Percentiles rank a stretch among this genome's conserved stretches.
These are phyloP conservation scores for Tuber melanosporum DNA, from an alignment of 495 filamentous ascomycete species.

Conservation along the genomic window DNA sequence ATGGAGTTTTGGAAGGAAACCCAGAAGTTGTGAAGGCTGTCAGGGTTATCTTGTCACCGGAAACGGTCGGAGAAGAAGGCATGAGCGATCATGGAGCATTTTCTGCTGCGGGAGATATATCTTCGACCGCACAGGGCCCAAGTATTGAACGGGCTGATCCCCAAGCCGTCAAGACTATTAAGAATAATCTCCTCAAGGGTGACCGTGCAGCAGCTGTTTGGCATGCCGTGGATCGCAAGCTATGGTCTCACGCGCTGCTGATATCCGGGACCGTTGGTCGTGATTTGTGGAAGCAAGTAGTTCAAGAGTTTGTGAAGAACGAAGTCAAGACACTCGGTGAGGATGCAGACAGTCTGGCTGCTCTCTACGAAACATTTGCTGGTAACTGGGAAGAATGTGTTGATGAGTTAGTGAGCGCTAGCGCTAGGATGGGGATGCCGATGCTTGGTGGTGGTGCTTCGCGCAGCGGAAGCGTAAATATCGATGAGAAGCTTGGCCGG, in stretches of 20 bases:
- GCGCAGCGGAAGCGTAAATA: conserved; percentile 51
- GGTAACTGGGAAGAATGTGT: conserved; percentile 91
- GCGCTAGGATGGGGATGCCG: conserved; percentile 83
- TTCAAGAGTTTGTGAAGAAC: conserved; percentile 85
- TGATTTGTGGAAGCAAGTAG: conserved; percentile 76
- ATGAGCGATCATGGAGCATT: conserved; percentile 26
- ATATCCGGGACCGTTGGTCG: conserved; percentile 70
- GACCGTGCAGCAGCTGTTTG: conserved; percentile 89
- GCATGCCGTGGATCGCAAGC: conserved; percentile 82
- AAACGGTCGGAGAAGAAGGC: conserved; percentile 9
- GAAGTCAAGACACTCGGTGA: conserved; percentile 74
- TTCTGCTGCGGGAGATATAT: conserved; percentile 33
- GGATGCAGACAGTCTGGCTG: conserved; percentile 76
- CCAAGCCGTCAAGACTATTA: conserved; percentile 60
- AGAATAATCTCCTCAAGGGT: conserved; percentile 64
- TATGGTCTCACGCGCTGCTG: conserved; percentile 95
- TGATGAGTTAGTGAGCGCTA: conserved; percentile 92
- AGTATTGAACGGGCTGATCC: conserved; percentile 60
- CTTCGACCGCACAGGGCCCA: conserved; percentile 32
- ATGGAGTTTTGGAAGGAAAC: conserved; percentile 74
- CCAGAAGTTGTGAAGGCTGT: conserved; percentile 65
- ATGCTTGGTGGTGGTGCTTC: conserved; percentile 47
- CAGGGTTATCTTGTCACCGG: conserved; percentile 63
- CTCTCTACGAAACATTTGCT: conserved; percentile 85
- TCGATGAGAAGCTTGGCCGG: conserved; percentile 77